Conservation (phyloP, 306 rosid genomes). For the Inga oerstediana region DNA sequence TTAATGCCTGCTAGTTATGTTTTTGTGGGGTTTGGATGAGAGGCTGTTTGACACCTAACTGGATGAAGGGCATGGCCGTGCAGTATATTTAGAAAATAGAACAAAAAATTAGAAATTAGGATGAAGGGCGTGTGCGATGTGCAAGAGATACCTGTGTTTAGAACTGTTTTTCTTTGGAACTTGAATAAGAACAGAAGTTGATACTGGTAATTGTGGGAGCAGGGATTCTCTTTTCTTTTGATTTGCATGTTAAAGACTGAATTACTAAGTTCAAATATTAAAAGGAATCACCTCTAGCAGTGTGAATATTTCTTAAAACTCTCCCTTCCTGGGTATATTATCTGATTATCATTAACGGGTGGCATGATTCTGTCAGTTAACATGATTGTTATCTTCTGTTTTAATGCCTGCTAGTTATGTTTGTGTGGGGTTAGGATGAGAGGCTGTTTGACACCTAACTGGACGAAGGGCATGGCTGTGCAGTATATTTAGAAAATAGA, state of each 20-base stretch:
- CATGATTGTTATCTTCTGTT: slow-evolving; percentile 19
- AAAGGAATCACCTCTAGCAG: background rate
- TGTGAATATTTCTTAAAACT: background rate
- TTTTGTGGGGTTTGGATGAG: slow-evolving; percentile 16
- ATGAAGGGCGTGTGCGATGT: background rate
- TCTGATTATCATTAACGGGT: background rate
- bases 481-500: slow-evolving; percentile 17
- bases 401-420: background rate
- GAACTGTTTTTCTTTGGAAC: slow-evolving; percentile 2
- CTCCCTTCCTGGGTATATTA: background rate
- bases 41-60: slow-evolving; percentile 4
- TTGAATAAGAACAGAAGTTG: slow-evolving; percentile 23
- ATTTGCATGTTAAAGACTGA: slow-evolving; percentile 28
- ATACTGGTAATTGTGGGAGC: slow-evolving; percentile 4
- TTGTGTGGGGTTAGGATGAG: slow-evolving; percentile 14
- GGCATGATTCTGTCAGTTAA: background rate
- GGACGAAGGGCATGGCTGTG: slow-evolving; percentile 1
- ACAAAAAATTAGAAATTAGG: slow-evolving; percentile 6
- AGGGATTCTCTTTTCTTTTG: slow-evolving; percentile 19
- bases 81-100: slow-evolving; percentile 17
- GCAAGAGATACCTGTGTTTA: slow-evolving; percentile 29
- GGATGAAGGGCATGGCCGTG: slow-evolving; percentile 1
- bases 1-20: background rate
- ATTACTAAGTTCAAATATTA: background rate
- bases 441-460: slow-evolving; percentile 4